Evolutionary conservation across 768 basidiomycete genomes (phyloP).

Genomic region (Lyophyllum semitale): DNA sequence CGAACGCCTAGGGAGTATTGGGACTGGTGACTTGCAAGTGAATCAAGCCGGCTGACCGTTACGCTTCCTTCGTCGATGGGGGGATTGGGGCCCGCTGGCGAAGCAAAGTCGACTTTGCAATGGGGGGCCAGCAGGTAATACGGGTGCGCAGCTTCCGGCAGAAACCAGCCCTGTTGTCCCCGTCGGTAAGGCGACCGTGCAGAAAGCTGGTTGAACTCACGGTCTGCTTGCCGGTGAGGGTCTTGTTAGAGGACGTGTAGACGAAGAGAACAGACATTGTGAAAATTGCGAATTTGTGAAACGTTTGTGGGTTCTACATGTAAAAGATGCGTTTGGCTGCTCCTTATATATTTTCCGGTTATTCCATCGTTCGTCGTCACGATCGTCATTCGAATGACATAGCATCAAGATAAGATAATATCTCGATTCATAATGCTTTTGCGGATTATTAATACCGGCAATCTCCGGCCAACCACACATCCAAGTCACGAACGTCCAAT

Average conservation of each 20-base stretch:
- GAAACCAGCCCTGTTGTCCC: constrained; percentile 66
- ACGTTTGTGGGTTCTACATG: background rate
- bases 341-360: background rate
- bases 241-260: constrained; percentile 67
- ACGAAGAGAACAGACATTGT: constrained; percentile 66
- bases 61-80: constrained; percentile 64
- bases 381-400: background rate
- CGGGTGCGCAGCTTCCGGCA: constrained; percentile 77
- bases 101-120: constrained; percentile 58
- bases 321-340: background rate
- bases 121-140: constrained; percentile 58
- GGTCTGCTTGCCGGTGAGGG: constrained; percentile 50
- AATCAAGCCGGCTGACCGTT: constrained; percentile 34
- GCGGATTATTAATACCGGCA: no score
- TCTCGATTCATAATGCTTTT: no score
- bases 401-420: constrained; percentile 5
- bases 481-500: background rate
- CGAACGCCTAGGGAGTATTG: constrained; percentile 40
- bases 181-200: background rate
- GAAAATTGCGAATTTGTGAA: no score
- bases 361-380: background rate
- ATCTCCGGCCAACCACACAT: background rate
- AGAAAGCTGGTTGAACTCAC: constrained; percentile 33
- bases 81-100: constrained; percentile 66
- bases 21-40: background rate